Evolutionary conservation across 2,329 filamentous ascomycete species (phyloP).

Genomic region (Diaporthe caulivora): DNA sequence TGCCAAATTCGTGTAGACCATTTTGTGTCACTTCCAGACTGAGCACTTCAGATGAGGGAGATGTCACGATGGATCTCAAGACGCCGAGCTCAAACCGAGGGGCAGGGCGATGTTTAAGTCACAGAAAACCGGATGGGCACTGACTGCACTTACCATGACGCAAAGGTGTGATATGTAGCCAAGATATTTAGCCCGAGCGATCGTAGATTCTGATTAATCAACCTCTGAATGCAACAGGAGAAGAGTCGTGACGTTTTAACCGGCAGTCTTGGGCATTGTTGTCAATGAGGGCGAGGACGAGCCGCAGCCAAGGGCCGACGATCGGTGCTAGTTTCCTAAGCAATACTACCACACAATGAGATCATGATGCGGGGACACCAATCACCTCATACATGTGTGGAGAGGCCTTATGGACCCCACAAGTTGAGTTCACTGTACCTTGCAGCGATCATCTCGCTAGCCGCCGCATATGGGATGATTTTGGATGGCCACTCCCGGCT

Average conservation of each 20-base stretch:
- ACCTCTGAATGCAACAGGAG: background rate
- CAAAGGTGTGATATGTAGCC: background rate
- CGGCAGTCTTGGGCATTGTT: conserved; percentile 1
- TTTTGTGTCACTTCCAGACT: background rate
- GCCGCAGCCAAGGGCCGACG: conserved; percentile 12
- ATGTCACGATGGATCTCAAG: background rate
- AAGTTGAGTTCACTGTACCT: conserved; percentile 13
- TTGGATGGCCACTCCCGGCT: no score
- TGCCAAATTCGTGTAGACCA: background rate
- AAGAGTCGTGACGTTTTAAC: conserved; percentile 22
- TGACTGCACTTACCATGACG: conserved; percentile 14
- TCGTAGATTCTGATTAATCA: background rate
- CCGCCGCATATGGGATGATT: conserved; percentile 15
- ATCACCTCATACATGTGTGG: background rate
- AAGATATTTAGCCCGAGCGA: background rate
- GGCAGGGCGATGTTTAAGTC: conserved; percentile 6
- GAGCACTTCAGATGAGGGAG: background rate
- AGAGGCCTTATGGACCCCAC: background rate
- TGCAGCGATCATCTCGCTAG: conserved; percentile 23
- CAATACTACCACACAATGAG: conserved; percentile 24
- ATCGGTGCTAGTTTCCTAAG: background rate
- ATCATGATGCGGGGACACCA: conserved; percentile 25
- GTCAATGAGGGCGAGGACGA: background rate
- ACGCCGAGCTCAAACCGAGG: background rate
- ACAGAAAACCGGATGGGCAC: background rate